phyloP scores from a whole-genome alignment of 257 asterid species.

The Primulina tabacum region DNA sequence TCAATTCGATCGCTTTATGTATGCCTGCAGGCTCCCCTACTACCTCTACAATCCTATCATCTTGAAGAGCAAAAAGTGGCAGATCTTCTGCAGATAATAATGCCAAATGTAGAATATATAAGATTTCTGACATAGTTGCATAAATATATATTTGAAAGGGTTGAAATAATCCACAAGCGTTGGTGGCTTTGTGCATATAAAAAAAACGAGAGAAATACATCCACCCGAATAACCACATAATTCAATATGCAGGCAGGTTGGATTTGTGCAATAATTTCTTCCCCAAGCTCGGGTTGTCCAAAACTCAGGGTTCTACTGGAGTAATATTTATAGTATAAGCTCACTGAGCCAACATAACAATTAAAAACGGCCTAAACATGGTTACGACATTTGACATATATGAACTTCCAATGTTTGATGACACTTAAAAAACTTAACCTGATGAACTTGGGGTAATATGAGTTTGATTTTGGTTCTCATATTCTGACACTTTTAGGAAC shows the following conservation, averaged over 20 bases:
- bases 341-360: background rate
- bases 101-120: slow-evolving; percentile 19
- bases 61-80: slow-evolving; percentile 78
- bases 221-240: slow-evolving; percentile 3
- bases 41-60: slow-evolving; percentile 87
- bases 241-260: slow-evolving; percentile 2
- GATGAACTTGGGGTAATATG: background rate
- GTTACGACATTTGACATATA: background rate
- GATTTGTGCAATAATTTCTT: background rate
- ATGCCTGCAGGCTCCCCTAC: slow-evolving; percentile 74
- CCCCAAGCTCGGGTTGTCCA: background rate
- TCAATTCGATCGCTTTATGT: slow-evolving; percentile 77
- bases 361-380: background rate
- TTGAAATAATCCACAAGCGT: slow-evolving; percentile 6
- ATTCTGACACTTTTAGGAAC: background rate
- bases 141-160: background rate
- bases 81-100: slow-evolving; percentile 64
- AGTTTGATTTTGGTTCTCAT: background rate
- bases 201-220: slow-evolving; percentile 1
- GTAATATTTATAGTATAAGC: background rate
- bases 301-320: background rate
- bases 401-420: background rate
- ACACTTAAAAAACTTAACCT: background rate
- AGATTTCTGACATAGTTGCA: slow-evolving; percentile 22
- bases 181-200: background rate